A percentile compares a stretch with the other conserved stretches of the same genome.
Evolutionary conservation across 148 eudicot genomes (phyloP).

Genomic region (Chenopodium quinoa): DNA sequence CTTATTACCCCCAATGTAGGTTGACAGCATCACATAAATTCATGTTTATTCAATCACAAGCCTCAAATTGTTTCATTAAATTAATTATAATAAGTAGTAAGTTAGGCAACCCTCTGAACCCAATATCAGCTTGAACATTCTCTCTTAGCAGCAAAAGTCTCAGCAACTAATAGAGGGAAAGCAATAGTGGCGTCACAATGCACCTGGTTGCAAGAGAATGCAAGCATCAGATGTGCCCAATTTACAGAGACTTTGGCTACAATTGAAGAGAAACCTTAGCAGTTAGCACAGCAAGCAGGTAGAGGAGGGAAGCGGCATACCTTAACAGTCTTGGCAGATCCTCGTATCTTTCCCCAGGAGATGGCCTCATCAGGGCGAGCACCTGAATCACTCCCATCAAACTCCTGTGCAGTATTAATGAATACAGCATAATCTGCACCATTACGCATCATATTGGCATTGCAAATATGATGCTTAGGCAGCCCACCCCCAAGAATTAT

Average conservation of each 20-base stretch:
- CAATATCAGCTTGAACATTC: slow-evolving; percentile 7
- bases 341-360: slow-evolving; percentile 84
- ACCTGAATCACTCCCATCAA: slow-evolving; percentile 86
- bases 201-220: slow-evolving; percentile 41
- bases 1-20: background rate
- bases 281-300: background rate
- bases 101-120: background rate
- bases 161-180: slow-evolving; percentile 73
- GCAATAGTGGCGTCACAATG: slow-evolving; percentile 90
- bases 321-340: slow-evolving; percentile 78
- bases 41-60: background rate
- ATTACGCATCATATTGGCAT: slow-evolving; percentile 94
- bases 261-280: background rate
- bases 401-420: slow-evolving; percentile 89
- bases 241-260: background rate
- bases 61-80: background rate
- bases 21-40: background rate
- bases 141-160: slow-evolving; percentile 61
- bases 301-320: slow-evolving; percentile 24
- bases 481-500: slow-evolving; percentile 85
- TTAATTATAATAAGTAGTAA: background rate
- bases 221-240: background rate
- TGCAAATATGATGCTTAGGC: slow-evolving; percentile 89
- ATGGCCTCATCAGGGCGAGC: slow-evolving; percentile 90
- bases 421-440: slow-evolving; percentile 91